Percentiles rank a stretch among this genome's conserved stretches.
phyloP scores from a whole-genome alignment of 2,329 filamentous ascomycete genomes.

The Colletotrichum graminicola region DNA sequence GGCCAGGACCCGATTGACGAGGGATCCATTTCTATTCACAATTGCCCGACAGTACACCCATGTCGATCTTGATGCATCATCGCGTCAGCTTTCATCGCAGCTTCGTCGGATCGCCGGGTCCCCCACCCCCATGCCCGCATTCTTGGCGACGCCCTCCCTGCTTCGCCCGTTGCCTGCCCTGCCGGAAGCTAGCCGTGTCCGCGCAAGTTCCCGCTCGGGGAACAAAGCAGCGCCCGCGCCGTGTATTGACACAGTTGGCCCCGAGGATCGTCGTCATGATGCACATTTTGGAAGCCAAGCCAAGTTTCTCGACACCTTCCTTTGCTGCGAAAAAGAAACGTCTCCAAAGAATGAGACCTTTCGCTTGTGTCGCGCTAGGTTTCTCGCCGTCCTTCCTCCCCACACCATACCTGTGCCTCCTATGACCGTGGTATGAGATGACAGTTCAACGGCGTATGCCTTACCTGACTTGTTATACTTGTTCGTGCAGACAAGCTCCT shows the following conservation, averaged over 20 bases:
- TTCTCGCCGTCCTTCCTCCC: slow-evolving; percentile 15
- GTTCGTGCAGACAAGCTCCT: slow-evolving; percentile 2
- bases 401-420: background rate
- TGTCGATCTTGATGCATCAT: slow-evolving; percentile 9
- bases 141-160: slow-evolving; percentile 7
- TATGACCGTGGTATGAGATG: background rate
- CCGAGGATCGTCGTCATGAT: slow-evolving; percentile 21
- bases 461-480: slow-evolving; percentile 7
- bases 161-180: slow-evolving; percentile 17
- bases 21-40: background rate
- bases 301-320: background rate
- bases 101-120: slow-evolving; percentile 8
- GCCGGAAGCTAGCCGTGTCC: slow-evolving; percentile 23
- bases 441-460: slow-evolving; percentile 20
- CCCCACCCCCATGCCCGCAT: background rate
- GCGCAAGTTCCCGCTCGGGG: slow-evolving; percentile 27
- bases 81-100: background rate
- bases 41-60: background rate
- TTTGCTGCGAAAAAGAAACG: slow-evolving; percentile 25
- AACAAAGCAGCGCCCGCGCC: background rate
- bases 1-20: background rate
- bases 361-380: slow-evolving; percentile 19
- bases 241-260: background rate
- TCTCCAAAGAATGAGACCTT: background rate
- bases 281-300: slow-evolving; percentile 2